Evolutionary conservation across 2,329 filamentous ascomycete genomes (phyloP).

Genomic region (Teratosphaeria destructans): DNA sequence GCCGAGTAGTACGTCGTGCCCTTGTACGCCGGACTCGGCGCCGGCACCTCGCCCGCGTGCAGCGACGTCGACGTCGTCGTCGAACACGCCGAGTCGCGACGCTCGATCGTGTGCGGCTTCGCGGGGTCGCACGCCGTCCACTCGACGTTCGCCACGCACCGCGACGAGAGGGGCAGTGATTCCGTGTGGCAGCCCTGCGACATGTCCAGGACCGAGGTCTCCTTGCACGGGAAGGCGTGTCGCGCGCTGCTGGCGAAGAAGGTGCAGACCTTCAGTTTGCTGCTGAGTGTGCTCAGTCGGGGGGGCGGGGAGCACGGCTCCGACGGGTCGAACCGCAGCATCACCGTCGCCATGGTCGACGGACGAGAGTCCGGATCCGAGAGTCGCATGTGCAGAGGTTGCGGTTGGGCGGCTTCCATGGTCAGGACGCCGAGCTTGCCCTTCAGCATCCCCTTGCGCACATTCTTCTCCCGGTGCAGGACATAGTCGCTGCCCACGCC

Average conservation of each 20-base stretch:
- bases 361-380: slow-evolving; percentile 31
- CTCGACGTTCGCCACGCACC: slow-evolving; percentile 46
- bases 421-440: slow-evolving; percentile 48
- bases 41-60: slow-evolving; percentile 22
- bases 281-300: slow-evolving; percentile 40
- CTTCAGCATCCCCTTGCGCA: slow-evolving; percentile 51
- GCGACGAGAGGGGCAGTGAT: slow-evolving; percentile 42
- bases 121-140: slow-evolving; percentile 37
- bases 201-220: slow-evolving; percentile 33
- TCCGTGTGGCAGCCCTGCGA: slow-evolving; percentile 45
- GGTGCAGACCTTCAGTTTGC: slow-evolving; percentile 48
- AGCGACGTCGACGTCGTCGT: slow-evolving; percentile 9
- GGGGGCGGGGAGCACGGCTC: slow-evolving; percentile 42
- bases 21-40: slow-evolving; percentile 32
- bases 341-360: slow-evolving; percentile 45
- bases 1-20: slow-evolving; percentile 49
- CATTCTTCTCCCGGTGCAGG: slow-evolving; percentile 47
- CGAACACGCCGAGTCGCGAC: slow-evolving; percentile 32
- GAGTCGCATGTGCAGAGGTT: slow-evolving; percentile 41
- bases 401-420: slow-evolving; percentile 49
- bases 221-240: slow-evolving; percentile 37
- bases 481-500: slow-evolving; percentile 40
- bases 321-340: slow-evolving; percentile 51
- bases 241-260: slow-evolving; percentile 46
- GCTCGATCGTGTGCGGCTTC: slow-evolving; percentile 12